Evolutionary conservation across 495 filamentous ascomycete species (phyloP).

Genomic region (Physcia stellaris): DNA sequence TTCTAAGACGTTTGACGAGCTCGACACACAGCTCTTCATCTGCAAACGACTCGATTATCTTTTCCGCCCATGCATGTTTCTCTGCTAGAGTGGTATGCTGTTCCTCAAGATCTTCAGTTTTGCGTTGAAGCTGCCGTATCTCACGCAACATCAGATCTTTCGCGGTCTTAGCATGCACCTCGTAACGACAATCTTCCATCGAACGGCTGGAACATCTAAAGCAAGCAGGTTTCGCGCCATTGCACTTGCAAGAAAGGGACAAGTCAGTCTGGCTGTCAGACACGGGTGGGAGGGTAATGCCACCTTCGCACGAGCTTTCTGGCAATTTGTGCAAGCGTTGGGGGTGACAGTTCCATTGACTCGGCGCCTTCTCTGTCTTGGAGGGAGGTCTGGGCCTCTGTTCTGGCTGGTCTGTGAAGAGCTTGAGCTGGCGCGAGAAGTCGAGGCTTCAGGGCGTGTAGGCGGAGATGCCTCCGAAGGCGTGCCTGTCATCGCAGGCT

Average conservation of each 20-base stretch:
- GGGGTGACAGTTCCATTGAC: constrained; percentile 17
- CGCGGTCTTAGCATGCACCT: constrained; percentile 11
- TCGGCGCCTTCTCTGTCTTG: constrained; percentile 11
- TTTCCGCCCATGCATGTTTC: constrained; percentile 18
- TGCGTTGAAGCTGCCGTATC: constrained; percentile 7
- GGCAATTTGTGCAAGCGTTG: constrained; percentile 20
- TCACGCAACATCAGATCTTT: constrained; percentile 6
- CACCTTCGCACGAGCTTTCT: constrained; percentile 20
- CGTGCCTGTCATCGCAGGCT: too few relatives aligned
- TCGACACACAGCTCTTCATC: constrained; percentile 16
- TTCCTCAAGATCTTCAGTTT: not conserved
- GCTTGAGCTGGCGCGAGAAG: too few relatives aligned
- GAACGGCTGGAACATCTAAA: constrained; percentile 1
- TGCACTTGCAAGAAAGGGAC: constrained; percentile 16
- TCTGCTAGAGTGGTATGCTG: not conserved
- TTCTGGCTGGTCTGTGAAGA: too few relatives aligned
- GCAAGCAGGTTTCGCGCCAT: constrained; percentile 5
- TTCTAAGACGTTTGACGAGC: constrained; percentile 15
- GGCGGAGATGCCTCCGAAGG: too few relatives aligned
- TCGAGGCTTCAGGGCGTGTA: too few relatives aligned
- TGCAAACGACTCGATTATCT: constrained; percentile 17
- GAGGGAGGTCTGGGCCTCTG: too few relatives aligned
- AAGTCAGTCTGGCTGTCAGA: too few relatives aligned
- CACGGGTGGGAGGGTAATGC: too few relatives aligned
- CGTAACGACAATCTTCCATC: constrained; percentile 2